Conservation (phyloP, 176 grass and related monocot genomes). For the Thinopyrum elongatum region DNA sequence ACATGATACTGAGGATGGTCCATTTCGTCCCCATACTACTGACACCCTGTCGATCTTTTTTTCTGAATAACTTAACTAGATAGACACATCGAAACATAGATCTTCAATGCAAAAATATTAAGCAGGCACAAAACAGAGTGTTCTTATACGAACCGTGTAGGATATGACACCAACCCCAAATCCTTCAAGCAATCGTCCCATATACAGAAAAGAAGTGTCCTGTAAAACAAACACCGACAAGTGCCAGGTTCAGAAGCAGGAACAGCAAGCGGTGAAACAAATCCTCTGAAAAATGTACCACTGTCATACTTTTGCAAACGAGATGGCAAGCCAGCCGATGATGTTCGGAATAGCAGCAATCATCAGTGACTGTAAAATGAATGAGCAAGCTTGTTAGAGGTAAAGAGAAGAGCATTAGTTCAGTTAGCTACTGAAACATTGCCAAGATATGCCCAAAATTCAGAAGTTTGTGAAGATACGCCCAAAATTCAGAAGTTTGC, state of each 20-base stretch:
- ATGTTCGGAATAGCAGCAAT: constrained; percentile 93
- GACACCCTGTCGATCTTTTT: neutral
- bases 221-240: constrained; percentile 6
- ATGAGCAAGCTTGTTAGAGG: neutral
- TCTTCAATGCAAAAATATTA: neutral
- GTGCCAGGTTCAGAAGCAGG: neutral
- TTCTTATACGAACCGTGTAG: constrained; percentile 47
- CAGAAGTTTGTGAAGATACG: neutral
- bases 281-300: neutral
- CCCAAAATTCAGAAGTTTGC: no score
- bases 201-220: constrained; percentile 93
- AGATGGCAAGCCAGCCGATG: constrained; percentile 93
- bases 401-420: neutral
- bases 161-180: constrained; percentile 96
- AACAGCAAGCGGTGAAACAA: neutral
- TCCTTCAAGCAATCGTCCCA: constrained; percentile 89
- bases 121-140: neutral
- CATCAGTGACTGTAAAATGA: constrained; percentile 73
- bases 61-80: neutral
- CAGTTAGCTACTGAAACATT: neutral
- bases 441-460: neutral
- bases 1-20: neutral
- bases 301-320: constrained; percentile 71
- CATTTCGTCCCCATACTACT: neutral
- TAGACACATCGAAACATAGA: neutral